These are phyloP conservation scores for Echeveria elegans DNA, from an alignment of 164 flowering plant genomes.

Conservation along the genomic window DNA sequence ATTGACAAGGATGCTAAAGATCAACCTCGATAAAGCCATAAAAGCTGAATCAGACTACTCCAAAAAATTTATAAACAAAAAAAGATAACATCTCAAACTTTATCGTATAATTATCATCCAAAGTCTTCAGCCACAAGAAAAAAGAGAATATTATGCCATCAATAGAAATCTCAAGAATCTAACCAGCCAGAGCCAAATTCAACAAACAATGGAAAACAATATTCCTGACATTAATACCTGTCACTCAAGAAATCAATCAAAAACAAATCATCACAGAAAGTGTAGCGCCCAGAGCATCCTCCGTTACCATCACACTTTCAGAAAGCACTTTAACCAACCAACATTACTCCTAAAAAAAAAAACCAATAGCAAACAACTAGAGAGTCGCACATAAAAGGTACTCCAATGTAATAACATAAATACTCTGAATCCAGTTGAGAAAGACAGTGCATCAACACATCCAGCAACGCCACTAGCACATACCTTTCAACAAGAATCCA, in stretches of 20 bases:
- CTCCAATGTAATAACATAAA: too few species aligned
- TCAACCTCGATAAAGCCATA: background rate
- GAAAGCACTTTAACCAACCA: background rate
- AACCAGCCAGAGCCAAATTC: conserved; percentile 2
- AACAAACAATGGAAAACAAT: background rate
- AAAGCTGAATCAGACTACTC: background rate
- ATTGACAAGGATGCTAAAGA: background rate
- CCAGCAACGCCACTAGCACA: background rate
- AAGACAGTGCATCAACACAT: background rate
- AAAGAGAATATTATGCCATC: background rate
- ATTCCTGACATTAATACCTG: background rate
- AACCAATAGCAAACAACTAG: background rate
- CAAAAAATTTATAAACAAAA: too few species aligned
- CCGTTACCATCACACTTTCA: background rate
- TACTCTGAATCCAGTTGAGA: background rate
- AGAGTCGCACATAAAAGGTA: background rate
- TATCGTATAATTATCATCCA: too few species aligned
- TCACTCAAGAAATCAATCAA: background rate
- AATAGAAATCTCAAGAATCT: background rate
- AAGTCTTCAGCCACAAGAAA: background rate
- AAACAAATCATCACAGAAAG: background rate
- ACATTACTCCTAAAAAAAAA: background rate
- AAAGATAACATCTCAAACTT: background rate
- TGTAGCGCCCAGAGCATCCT: background rate
- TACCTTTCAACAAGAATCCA: background rate